A percentile compares a stretch with the other conserved stretches of the same genome.
phyloP scores from a whole-genome alignment of 306 rosid species.

The Quillaja saponaria region DNA sequence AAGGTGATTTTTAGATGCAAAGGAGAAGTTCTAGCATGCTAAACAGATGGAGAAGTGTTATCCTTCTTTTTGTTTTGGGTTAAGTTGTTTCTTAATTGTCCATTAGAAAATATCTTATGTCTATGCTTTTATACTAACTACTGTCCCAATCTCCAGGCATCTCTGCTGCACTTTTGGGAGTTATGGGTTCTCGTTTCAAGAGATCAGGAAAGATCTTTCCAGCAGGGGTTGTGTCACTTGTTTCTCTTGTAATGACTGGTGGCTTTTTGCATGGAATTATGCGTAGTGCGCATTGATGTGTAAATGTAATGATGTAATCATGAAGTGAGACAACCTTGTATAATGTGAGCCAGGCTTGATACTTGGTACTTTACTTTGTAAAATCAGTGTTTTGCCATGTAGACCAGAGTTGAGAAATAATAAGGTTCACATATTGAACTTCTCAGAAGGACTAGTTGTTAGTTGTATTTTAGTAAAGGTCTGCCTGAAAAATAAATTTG shows the following conservation, averaged over 20 bases:
- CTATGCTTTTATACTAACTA: not conserved
- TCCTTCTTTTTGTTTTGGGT: not conserved
- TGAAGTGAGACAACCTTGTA: constrained; percentile 16
- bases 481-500: too few relatives aligned
- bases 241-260: constrained; percentile 83
- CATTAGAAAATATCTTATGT: too few relatives aligned
- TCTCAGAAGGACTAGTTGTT: not conserved
- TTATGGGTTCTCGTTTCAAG: constrained; percentile 96
- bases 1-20: too few relatives aligned
- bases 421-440: constrained; percentile 18
- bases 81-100: constrained; percentile 1
- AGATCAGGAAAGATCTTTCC: constrained; percentile 93
- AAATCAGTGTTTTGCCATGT: constrained; percentile 19
- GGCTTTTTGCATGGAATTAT: constrained; percentile 95
- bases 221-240: constrained; percentile 91
- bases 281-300: constrained; percentile 69
- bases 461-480: too few relatives aligned
- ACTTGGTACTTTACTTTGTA: constrained; percentile 16
- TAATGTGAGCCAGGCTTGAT: constrained; percentile 34
- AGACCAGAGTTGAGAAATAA: constrained; percentile 32
- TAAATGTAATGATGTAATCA: constrained; percentile 20
- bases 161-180: constrained; percentile 84
- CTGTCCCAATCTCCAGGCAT: constrained; percentile 49
- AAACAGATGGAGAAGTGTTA: too few relatives aligned
- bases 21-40: too few relatives aligned